Evolutionary conservation across 2,329 filamentous ascomycete species (phyloP).

Genomic region (Penicillium sp.): DNA sequence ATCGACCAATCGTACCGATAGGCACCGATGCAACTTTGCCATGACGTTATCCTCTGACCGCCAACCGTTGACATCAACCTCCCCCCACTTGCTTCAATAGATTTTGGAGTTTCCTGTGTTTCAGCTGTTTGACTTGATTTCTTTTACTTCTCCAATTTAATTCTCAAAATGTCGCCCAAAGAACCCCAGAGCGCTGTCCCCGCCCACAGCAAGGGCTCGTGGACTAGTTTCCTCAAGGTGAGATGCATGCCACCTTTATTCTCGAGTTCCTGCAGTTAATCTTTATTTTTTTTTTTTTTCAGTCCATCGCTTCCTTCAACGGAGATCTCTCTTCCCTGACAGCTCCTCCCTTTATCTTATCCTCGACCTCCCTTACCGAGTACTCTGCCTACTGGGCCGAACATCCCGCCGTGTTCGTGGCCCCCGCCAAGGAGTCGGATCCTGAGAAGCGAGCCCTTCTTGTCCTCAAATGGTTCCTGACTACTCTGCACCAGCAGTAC

Average conservation of each 20-base stretch:
- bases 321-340: slow-evolving; percentile 79
- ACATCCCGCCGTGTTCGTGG: slow-evolving; percentile 74
- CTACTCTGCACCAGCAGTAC: slow-evolving; percentile 85
- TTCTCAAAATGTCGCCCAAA: slow-evolving; percentile 27
- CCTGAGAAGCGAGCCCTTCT: slow-evolving; percentile 78
- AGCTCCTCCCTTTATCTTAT: slow-evolving; percentile 79
- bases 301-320: slow-evolving; percentile 77
- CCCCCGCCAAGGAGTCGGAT: slow-evolving; percentile 76
- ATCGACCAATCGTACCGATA: background rate
- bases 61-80: slow-evolving; percentile 14
- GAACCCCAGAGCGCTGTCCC: slow-evolving; percentile 44
- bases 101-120: background rate
- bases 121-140: background rate
- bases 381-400: slow-evolving; percentile 83
- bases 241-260: slow-evolving; percentile 4
- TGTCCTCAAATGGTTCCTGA: slow-evolving; percentile 96
- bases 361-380: slow-evolving; percentile 73
- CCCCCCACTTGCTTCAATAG: slow-evolving; percentile 1
- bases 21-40: background rate
- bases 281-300: background rate
- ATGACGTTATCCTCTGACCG: slow-evolving; percentile 29
- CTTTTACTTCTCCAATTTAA: background rate
- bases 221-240: slow-evolving; percentile 51
- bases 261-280: slow-evolving; percentile 7
- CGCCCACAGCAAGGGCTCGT: slow-evolving; percentile 45